Evolutionary conservation across 805 yeast genomes (phyloP), one percentile per base, ranked within the genome.

Genomic region (Metschnikowia corniflorae): DNA sequence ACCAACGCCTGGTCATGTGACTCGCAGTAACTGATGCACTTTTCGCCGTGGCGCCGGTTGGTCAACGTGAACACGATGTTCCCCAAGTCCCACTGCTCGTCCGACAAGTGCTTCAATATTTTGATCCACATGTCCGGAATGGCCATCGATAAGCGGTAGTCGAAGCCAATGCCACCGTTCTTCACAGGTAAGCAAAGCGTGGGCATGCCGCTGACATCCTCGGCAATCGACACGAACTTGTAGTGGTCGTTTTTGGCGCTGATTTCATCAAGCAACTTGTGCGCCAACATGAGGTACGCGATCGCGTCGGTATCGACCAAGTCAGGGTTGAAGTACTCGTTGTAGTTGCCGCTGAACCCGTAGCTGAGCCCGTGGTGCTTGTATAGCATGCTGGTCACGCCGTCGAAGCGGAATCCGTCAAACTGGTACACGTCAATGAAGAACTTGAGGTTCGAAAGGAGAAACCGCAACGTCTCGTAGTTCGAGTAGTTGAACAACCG

Each of bases 91-190:
- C 98, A 91, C 34, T 86, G 82, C 43, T 89, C 96, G 60, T 91
- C 97, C 29, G 63, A 55, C 41, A 73, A 65, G 57, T 89, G 97
- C 57, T 93, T 91, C 50, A 91, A 65, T 31, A 88, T 61, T 60
- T 93, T 93, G 65, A 91, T 91, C 98, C 98, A 91, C 97, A 91
- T 91, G 60, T 91, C 98, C 4, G 98, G 98, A 42, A 91, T 71
- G 1, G 97, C 97, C 98, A 91, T 91, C 2, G 95, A 93, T 36
- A 91, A 70, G 45, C 97, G 72, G 60, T 91, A 91, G 58, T 89
- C 93, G 54, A 91, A 91, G 0, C 97, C 98, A 43, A 84, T 80
- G 39, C 98, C 98, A 32, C 97, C 97, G 16, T 67, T 57, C 0
- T 49, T 35, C 33, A 86, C 71, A 5, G 93, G 80, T 38, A 85